Evolutionary conservation across 2,329 filamentous ascomycete species (phyloP), one percentile per base, ranked within the genome.

Genomic region (Chalaropsis thielavioides): DNA sequence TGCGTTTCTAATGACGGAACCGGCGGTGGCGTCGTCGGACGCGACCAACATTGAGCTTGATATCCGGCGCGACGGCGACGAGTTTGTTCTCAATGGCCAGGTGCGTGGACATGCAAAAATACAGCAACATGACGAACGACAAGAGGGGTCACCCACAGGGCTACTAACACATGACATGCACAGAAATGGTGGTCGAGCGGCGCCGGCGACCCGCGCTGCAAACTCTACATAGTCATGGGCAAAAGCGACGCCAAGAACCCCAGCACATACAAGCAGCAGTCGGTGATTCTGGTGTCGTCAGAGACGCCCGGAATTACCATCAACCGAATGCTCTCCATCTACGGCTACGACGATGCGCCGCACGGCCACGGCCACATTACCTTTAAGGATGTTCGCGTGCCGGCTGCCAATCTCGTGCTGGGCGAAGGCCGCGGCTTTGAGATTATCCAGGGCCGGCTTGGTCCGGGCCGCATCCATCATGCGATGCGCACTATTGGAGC

Each of bases 111-210:
- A 61, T 46, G 51, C 35, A 49, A 13, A 7, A 24, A 43, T 10
- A 54, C 3, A 51, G 46, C 8, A 24, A 3, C 8, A 51, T 31
- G 31, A 31, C 6, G 13, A 24, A 31, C 6, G 13, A 24, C 44
- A 7, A 10, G 31, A 19, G 44, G 22, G 11, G 22, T 15, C 6
- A 10, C 7, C 17, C n/a, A 27, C 35, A 24, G 17, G 22, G 2
- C 66, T 65, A 61, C 66, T 65, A 61, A 71, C 67, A 17, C 8
- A 2, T 8, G 35, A 8, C 35, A 8, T 38, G 5, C 15, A 17
- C 71, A 92, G 84, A 99, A 99, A 90, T 99, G 94, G 94, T 99
- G 94, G 94, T 95, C 90, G 35, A 95, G 90, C 69, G 94, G 94
- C 69, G 91, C 92, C 19, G 94, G 94, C 66, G 94, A 99, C 77